phyloP scores from a whole-genome alignment of 495 filamentous ascomycete species.

The Amorphotheca resinae region DNA sequence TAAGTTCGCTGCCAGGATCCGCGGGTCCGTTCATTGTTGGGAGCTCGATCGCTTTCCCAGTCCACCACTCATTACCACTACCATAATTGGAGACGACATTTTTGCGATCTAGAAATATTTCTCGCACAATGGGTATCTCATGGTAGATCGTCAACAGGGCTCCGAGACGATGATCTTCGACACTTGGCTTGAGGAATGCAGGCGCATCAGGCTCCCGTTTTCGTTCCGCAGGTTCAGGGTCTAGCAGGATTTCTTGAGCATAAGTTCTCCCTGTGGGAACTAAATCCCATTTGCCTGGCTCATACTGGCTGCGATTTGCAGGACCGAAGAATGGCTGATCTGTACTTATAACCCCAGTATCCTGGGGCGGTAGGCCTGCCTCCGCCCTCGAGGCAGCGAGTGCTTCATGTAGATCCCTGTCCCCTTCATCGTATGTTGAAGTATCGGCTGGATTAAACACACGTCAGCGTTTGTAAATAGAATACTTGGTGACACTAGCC shows the following conservation, averaged over 20 bases:
- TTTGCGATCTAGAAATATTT: slow-evolving; percentile 50
- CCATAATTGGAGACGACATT: slow-evolving; percentile 35
- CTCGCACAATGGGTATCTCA: slow-evolving; percentile 67
- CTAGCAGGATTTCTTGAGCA: slow-evolving; percentile 45
- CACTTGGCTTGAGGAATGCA: slow-evolving; percentile 59
- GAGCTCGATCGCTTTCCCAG: slow-evolving; percentile 51
- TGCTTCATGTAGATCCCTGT: slow-evolving; percentile 40
- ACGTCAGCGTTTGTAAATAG: slow-evolving; percentile 14
- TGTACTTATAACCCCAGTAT: slow-evolving; percentile 29
- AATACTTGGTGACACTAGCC: slow-evolving; percentile 16
- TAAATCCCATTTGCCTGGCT: slow-evolving; percentile 67
- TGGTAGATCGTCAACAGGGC: slow-evolving; percentile 69
- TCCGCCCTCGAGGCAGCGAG: slow-evolving; percentile 26
- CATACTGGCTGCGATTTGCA: slow-evolving; percentile 60
- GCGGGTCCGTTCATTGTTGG: slow-evolving; percentile 26
- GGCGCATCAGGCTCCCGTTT: slow-evolving; percentile 46
- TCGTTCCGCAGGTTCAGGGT: slow-evolving; percentile 48
- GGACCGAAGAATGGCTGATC: slow-evolving; percentile 46
- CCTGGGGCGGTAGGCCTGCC: slow-evolving; percentile 29
- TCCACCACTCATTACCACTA: slow-evolving; percentile 72
- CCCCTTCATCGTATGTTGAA: slow-evolving; percentile 37
- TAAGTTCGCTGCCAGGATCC: slow-evolving; percentile 26
- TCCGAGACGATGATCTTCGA: slow-evolving; percentile 46
- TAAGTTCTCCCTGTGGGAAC: slow-evolving; percentile 37
- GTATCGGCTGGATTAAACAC: slow-evolving; percentile 25